These are phyloP conservation scores for Aquilaria sinensis DNA, from an alignment of 345 rosid genomes.

Conservation along the genomic window DNA sequence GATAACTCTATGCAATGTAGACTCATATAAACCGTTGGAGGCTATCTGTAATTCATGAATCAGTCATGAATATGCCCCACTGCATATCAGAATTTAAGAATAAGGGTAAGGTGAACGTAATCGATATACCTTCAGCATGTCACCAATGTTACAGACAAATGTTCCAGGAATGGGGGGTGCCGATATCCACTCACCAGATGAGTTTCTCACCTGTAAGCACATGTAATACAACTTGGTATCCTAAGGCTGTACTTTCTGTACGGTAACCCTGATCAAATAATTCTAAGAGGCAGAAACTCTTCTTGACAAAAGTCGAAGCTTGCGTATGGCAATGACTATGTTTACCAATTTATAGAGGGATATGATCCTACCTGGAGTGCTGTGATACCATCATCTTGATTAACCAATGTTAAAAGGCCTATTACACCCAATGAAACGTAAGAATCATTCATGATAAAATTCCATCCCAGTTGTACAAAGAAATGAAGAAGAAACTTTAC, in stretches of 20 bases:
- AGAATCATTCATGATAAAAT: background rate
- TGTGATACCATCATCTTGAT: slow-evolving; percentile 77
- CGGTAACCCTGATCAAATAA: too few species aligned
- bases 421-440: slow-evolving; percentile 1
- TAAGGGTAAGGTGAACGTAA: background rate
- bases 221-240: background rate
- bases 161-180: slow-evolving; percentile 83
- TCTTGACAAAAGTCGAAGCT: background rate
- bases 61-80: background rate
- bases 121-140: slow-evolving; percentile 74
- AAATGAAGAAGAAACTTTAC: slow-evolving; percentile 27
- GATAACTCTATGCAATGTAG: slow-evolving; percentile 69
- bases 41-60: slow-evolving; percentile 43
- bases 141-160: slow-evolving; percentile 88
- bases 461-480: background rate
- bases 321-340: too few species aligned
- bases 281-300: too few species aligned
- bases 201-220: slow-evolving; percentile 59
- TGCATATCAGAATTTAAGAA: too few species aligned
- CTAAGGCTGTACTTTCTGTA: too few species aligned
- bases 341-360: background rate
- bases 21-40: slow-evolving; percentile 77
- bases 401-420: slow-evolving; percentile 76
- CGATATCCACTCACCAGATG: slow-evolving; percentile 75
- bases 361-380: slow-evolving; percentile 58